Percentiles rank a stretch among this genome's conserved stretches.
Conservation (phyloP, 306 rosid genomes). For the Nissolia schottii region DNA sequence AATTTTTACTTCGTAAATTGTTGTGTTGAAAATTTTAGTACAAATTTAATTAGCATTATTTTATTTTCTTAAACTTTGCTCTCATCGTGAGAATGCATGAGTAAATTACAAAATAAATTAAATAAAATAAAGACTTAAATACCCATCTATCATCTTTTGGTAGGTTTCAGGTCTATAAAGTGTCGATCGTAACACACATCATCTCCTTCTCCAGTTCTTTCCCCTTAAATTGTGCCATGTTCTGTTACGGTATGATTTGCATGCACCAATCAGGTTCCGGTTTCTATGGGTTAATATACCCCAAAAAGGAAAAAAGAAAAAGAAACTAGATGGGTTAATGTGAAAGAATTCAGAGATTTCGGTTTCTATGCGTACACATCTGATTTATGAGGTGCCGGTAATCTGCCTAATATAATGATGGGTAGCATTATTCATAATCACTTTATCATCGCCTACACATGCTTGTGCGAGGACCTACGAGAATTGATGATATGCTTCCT, state of each 20-base stretch:
- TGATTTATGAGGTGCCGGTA: neutral
- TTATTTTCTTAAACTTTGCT: neutral
- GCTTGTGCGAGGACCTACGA: neutral
- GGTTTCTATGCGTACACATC: neutral
- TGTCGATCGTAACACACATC: neutral
- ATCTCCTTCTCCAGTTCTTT: neutral
- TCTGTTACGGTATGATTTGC: neutral
- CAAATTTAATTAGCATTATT: no score
- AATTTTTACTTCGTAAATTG: neutral
- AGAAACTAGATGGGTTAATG: neutral
- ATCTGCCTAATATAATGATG: neutral
- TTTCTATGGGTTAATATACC: neutral
- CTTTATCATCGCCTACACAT: neutral
- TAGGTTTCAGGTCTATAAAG: neutral
- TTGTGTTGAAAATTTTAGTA: neutral
- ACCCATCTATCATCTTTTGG: neutral
- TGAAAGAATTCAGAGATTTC: slow-evolving; percentile 4
- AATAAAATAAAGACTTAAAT: neutral
- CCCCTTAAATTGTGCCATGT: slow-evolving; percentile 38
- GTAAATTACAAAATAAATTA: neutral
- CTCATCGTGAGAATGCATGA: neutral
- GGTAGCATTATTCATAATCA: neutral
- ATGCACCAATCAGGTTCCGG: slow-evolving; percentile 22
- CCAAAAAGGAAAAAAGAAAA: no score
- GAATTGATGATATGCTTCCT: neutral